Percentiles rank a stretch among this genome's conserved stretches.
Evolutionary conservation across 2,329 filamentous ascomycete species (phyloP).

Genomic region (Fusarium circinatum): DNA sequence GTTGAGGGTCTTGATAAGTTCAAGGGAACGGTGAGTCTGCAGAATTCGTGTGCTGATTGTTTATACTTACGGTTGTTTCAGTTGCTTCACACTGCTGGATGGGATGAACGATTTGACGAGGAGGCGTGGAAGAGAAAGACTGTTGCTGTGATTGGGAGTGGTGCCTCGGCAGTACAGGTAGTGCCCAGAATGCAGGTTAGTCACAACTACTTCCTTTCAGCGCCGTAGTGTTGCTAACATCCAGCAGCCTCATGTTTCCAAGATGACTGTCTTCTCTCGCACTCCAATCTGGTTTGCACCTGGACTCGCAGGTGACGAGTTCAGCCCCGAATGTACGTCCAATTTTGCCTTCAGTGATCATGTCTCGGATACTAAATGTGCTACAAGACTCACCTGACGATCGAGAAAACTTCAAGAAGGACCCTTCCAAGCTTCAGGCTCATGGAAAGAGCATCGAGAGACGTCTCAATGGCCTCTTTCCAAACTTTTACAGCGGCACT

Average conservation of each 20-base stretch:
- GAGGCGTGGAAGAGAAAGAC: background rate
- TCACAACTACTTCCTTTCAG: rapidly evolving
- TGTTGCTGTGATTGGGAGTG: background rate
- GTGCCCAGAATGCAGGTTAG: background rate
- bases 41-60: rapidly evolving
- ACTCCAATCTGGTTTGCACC: background rate
- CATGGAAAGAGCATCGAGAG: background rate
- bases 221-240: rapidly evolving
- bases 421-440: background rate
- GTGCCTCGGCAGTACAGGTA: background rate
- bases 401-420: background rate
- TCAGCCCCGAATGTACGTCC: background rate
- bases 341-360: rapidly evolving
- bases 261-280: background rate
- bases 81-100: background rate
- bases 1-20: background rate
- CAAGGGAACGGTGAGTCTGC: background rate
- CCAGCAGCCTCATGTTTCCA: background rate
- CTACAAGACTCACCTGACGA: background rate
- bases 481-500: background rate
- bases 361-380: rapidly evolving
- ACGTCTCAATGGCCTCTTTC: background rate
- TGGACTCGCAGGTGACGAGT: background rate
- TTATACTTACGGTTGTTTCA: background rate
- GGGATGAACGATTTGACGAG: background rate